Conservation (phyloP, 768 basidiomycete genomes). For the Mycena venus region DNA sequence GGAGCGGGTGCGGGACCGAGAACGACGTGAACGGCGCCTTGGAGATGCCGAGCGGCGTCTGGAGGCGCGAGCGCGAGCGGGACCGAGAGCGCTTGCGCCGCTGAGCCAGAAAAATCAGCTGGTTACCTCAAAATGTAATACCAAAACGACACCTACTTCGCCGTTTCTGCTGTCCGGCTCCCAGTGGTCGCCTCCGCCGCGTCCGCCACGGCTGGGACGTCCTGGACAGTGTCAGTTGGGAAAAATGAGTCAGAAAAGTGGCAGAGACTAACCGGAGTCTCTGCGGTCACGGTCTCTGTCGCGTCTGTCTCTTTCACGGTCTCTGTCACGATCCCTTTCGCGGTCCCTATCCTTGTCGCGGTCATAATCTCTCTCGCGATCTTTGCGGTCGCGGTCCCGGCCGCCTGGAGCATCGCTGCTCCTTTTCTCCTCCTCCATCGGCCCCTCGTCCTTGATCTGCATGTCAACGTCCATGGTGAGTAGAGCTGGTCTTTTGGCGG, state of each 20-base stretch:
- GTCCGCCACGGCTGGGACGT: constrained; percentile 58
- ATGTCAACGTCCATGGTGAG: constrained; percentile 82
- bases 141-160: constrained; percentile 64
- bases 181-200: constrained; percentile 80
- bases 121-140: constrained; percentile 7
- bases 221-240: constrained; percentile 31
- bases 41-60: constrained; percentile 41
- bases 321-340: constrained; percentile 58
- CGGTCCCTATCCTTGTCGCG: constrained; percentile 59
- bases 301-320: constrained; percentile 61
- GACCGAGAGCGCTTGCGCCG: constrained; percentile 79
- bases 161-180: constrained; percentile 84
- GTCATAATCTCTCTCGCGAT: constrained; percentile 55
- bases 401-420: constrained; percentile 51
- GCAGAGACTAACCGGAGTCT: constrained; percentile 62
- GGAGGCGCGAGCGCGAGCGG: constrained; percentile 63
- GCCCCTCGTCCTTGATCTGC: constrained; percentile 77
- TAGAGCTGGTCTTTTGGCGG: not conserved
- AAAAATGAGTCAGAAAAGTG: not conserved
- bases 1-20: constrained; percentile 66
- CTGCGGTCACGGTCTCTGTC: constrained; percentile 66
- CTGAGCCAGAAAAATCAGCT: constrained; percentile 46
- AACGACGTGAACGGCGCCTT: constrained; percentile 69
- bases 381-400: constrained; percentile 60
- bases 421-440: constrained; percentile 68